Evolutionary conservation across 345 rosid genomes (phyloP).

Genomic region (Citrus reticulata): DNA sequence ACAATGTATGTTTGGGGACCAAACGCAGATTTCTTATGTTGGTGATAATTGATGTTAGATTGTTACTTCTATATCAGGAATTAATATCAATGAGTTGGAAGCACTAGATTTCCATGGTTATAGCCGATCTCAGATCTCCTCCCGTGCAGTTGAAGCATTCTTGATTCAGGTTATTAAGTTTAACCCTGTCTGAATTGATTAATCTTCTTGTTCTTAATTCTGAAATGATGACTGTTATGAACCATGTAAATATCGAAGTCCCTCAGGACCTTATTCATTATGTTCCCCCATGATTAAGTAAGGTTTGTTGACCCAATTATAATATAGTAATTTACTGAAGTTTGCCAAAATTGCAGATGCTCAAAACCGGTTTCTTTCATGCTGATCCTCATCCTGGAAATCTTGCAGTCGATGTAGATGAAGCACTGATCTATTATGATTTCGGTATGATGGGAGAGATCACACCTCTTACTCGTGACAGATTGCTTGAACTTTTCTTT

Average conservation of each 20-base stretch:
- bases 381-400: conserved; percentile 99
- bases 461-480: conserved; percentile 74
- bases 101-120: conserved; percentile 56
- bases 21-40: background rate
- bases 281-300: background rate
- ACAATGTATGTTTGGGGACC: background rate
- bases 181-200: background rate
- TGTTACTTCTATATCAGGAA: conserved; percentile 39
- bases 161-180: conserved; percentile 71
- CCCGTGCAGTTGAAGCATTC: conserved; percentile 85
- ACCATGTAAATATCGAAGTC: background rate
- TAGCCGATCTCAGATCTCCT: conserved; percentile 67
- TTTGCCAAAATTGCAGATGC: conserved; percentile 44
- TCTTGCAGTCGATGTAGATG: conserved; percentile 83
- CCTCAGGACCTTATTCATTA: background rate
- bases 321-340: background rate
- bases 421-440: conserved; percentile 86
- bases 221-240: background rate
- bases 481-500: conserved; percentile 87
- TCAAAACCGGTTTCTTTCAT: conserved; percentile 93
- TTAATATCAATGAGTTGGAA: conserved; percentile 66
- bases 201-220: background rate
- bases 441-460: conserved; percentile 99
- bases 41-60: background rate
- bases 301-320: background rate